These are phyloP conservation scores for Spirogloea muscicola DNA, from an alignment of 139 green algal genomes.

Conservation along the genomic window DNA sequence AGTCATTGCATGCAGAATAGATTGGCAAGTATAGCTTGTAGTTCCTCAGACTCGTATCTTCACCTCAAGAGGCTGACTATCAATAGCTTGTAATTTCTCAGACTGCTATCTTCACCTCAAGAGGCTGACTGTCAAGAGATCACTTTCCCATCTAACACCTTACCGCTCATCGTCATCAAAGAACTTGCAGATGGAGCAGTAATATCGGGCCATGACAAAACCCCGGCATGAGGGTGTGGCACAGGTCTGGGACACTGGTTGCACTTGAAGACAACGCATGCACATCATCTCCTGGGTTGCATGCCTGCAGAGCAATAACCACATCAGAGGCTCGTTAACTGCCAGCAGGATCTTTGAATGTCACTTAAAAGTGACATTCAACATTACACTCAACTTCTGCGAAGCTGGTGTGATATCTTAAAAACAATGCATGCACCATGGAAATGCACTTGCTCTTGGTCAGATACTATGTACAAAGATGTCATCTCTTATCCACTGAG, in stretches of 20 bases:
- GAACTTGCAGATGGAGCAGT: constrained; percentile 94
- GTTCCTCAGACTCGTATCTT: neutral
- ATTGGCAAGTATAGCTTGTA: neutral
- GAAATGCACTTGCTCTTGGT: neutral
- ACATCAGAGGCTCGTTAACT: no score
- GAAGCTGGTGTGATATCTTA: no score
- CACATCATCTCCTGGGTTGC: constrained; percentile 61
- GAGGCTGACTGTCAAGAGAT: neutral
- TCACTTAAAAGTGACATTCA: no score
- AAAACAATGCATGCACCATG: no score
- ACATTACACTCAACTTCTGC: no score
- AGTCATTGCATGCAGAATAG: constrained; percentile 52
- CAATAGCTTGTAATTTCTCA: neutral
- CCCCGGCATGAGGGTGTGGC: constrained; percentile 54
- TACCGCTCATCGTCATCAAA: constrained; percentile 72
- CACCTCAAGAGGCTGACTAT: neutral
- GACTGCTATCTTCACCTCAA: neutral
- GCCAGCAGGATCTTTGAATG: no score
- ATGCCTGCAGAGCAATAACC: constrained; percentile 60
- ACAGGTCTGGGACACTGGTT: constrained; percentile 62
- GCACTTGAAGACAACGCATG: constrained; percentile 77
- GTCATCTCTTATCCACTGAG: neutral
- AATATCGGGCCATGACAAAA: constrained; percentile 79
- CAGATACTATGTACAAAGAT: neutral
- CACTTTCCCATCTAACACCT: constrained; percentile 52